Evolutionary conservation across 352 stramenopile genomes (phyloP), one percentile per base, ranked within the genome.

Genomic region (Pythium pyrilobum): DNA sequence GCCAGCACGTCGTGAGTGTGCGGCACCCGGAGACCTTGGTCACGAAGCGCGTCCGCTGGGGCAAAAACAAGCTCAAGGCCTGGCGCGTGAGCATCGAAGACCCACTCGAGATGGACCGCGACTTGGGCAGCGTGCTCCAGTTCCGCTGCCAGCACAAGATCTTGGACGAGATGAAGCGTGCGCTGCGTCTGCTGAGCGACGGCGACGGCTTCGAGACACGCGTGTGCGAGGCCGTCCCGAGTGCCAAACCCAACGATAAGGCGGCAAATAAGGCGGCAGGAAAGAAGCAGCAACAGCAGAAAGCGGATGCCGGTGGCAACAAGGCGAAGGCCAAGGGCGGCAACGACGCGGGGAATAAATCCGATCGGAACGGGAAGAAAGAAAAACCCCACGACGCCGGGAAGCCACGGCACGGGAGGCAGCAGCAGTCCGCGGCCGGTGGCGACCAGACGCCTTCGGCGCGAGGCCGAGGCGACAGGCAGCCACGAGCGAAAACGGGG

Each of bases 1-100:
- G 89, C 20, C 71, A 87, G n/a, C 56, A 84, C 52, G 93, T 99
- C 3, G 81, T 99, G 20, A 95, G 81, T 15, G 74, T 99, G n/a
- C 85, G 96, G 23, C 43, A 66, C 4, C 78, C 81, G 3, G 63
- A 72, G 59, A 55, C n/a, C 71, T 48, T 36, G 56, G 72, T 48
- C 18, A 36, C 63, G 4, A 92, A 92, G 66, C 20, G 56, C 33
- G 29, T 32, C 0, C 64, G 71, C 36, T 90, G 80, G 79, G 64
- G 67, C 1, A 45, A 34, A 2, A 64, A 59, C 23, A 85, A 86
- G 37, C 55, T 75, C 24, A 84, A 85, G 32, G 65, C 68, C 20
- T 95, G 87, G 85, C 85, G 87, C 23, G 58, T 96, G 32, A 95
- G 85, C 44, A 86, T 96, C 31, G 68, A 95, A 51, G 87, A 96